phyloP scores from a whole-genome alignment of 495 filamentous ascomycete genomes.

The Xylaria grammica region DNA sequence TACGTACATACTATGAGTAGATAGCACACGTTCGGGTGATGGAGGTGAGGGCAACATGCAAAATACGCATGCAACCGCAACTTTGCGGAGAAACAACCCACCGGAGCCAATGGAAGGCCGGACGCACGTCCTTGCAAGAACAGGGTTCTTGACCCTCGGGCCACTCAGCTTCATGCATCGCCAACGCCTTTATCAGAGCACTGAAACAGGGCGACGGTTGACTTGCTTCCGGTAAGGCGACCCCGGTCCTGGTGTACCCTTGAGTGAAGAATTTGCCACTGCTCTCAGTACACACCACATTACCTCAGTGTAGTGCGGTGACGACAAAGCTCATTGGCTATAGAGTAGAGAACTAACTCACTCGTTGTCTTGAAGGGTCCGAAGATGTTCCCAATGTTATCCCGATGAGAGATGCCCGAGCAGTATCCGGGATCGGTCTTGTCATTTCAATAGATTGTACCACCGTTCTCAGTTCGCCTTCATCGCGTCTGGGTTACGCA shows the following conservation, averaged over 20 bases:
- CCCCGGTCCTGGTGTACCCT: slow-evolving; percentile 7
- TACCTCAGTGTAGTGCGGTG: too few species aligned
- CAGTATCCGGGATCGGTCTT: not conserved
- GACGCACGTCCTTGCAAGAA: not conserved
- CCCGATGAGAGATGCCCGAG: too few species aligned
- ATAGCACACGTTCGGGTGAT: not conserved
- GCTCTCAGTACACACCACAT: not conserved
- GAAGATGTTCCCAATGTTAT: not conserved
- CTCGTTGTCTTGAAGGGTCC: too few species aligned
- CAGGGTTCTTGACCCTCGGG: slow-evolving; percentile 12
- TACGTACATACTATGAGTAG: not conserved
- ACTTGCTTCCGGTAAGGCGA: slow-evolving; percentile 23
- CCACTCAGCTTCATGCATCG: slow-evolving; percentile 20
- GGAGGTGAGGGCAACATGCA: slow-evolving; percentile 11
- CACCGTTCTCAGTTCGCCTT: too few species aligned
- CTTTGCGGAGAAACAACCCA: slow-evolving; percentile 18
- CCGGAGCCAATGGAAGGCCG: slow-evolving; percentile 4
- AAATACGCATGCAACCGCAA: slow-evolving; percentile 10
- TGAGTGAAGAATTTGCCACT: not conserved
- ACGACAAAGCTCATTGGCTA: slow-evolving; percentile 11
- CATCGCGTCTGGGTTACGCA: not conserved
- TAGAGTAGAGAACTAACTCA: not conserved
- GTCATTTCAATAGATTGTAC: not conserved
- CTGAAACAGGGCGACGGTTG: slow-evolving; percentile 24
- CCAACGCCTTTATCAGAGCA: slow-evolving; percentile 7